Evolutionary conservation across 2,329 filamentous ascomycete genomes (phyloP), one percentile per base, ranked within the genome.

Genomic region (Nemania sp.): DNA sequence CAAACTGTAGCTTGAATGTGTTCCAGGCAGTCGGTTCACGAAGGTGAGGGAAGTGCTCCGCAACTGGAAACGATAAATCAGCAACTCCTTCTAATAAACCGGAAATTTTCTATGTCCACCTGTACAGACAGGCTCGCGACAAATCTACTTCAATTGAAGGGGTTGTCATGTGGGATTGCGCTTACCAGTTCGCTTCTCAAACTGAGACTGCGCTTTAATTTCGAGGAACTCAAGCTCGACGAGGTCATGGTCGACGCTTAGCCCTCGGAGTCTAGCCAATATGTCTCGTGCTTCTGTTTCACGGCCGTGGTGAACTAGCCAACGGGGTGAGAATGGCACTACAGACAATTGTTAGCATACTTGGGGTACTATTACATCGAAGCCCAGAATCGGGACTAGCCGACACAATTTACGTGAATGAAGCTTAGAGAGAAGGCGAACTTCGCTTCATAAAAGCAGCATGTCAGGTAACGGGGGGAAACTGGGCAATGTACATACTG

Each of bases 211-310:
- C 0, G 89, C 88, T 69, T 90, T 89, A 72, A 93, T 92, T 68
- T 93, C 89, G n/a, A 91, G 80, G 66, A 88, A 91, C 64, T 93
- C 90, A 1, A 91, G 77, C 59, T 87, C 80, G 31, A 92, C 81
- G 0, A 90, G 78, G 52, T 89, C 84, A 64, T 91, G 80, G 59
- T 87, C 80, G 14, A 73, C 66, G 0, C 81, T 69, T 0, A 90
- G 78, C 5, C 77, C 78, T 20, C 90, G 83, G 2, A 93, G 81
- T 44, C 68, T 76, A 0, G 87, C 82, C 1, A 93, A 77, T 1
- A 85, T 82, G 8, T 68, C 67, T 14, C 82, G 80, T 0, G 86
- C 86, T 67, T 92, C 88, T 0, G 78, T 78, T 64, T 91, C 87
- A 30, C 87, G 84, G 52, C 51, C 64, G 49, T 71, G 65, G 67